A percentile compares a stretch with the other conserved stretches of the same genome.
These are phyloP conservation scores for Trypanosoma vivax DNA, from an alignment of 208 protist genomes.

Conservation along the genomic window DNA sequence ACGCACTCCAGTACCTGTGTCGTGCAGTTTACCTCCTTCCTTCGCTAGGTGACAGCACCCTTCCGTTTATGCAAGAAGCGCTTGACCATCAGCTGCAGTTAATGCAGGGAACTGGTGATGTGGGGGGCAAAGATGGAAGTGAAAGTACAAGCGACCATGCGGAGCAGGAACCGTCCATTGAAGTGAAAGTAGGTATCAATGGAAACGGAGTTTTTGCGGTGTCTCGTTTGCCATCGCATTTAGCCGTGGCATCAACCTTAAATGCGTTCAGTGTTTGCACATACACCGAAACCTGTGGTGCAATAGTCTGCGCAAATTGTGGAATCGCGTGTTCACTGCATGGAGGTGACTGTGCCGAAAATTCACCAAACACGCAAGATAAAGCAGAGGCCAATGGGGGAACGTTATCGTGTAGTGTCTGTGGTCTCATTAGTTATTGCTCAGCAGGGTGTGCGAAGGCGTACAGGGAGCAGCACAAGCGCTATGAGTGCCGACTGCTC, in stretches of 20 bases:
- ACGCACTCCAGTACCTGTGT: conserved; percentile 54
- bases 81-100: conserved; percentile 20
- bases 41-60: conserved; percentile 28
- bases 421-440: conserved; percentile 57
- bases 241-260: conserved; percentile 31
- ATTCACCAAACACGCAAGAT: neutral
- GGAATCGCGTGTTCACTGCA: conserved; percentile 12
- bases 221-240: conserved; percentile 25
- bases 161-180: conserved; percentile 13
- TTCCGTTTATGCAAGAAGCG: conserved; percentile 16
- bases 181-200: conserved; percentile 7
- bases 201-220: conserved; percentile 50
- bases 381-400: neutral
- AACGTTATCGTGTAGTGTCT: conserved; percentile 23
- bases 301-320: conserved; percentile 50
- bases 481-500: conserved; percentile 58
- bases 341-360: neutral
- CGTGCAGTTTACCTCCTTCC: conserved; percentile 69
- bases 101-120: neutral
- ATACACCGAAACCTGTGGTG: conserved; percentile 46
- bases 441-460: conserved; percentile 29
- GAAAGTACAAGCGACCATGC: neutral
- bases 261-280: conserved; percentile 56
- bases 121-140: conserved; percentile 1
- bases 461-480: conserved; percentile 44